Base-by-base conservation (phyloP, 495 filamentous ascomycete species). In the Talaromyces proteolyticus region DNA sequence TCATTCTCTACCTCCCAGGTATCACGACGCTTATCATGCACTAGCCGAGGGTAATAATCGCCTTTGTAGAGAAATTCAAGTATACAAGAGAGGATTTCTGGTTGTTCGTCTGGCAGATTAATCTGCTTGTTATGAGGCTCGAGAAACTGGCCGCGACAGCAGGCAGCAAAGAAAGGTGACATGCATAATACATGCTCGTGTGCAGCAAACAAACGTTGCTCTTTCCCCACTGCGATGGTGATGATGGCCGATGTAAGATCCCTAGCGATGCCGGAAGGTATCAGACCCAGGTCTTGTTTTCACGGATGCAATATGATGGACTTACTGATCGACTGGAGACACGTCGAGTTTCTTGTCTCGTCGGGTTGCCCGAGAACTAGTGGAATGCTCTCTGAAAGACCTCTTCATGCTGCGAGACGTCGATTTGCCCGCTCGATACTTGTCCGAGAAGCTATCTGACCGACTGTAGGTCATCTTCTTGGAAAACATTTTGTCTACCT, bases 21-120 rank as follows among this genome's bases (percentile, higher is more conserved):
- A 61, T 82, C 78, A 21, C 72, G 70, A 25, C 76, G 78, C 63
- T 84, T 80, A 67, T 86, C 85, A 67, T 87, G 85, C 19, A 84
- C 55, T 18, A 92, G 68, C 16, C 84, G 80, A 0, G 88, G 91
- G 51, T 85, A 91, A 67, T 96, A 96, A 63, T 95, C 91, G 55
- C 87, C 90, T 76, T 91, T 91, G 78, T 96, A 95, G 51, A 95
- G 82, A 59, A 86, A 95, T 63, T 95, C 91, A 44, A 96, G 81
- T 16, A 96, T 75, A 17, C 86, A 89, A 22, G 90, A 93, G 75
- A 96, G 88, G 58, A 93, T 82, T 62, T 94, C 89, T 14, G 91
- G 87, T 57, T 89, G 80, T 66, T 95, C 91, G 49, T 90, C 80
- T 4, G 91, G 87, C 21, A 96, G 82, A 46, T 84, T 71, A 57